These are phyloP conservation scores for Penicillium expansum DNA, from an alignment of 2,329 filamentous ascomycete genomes.

Conservation along the genomic window DNA sequence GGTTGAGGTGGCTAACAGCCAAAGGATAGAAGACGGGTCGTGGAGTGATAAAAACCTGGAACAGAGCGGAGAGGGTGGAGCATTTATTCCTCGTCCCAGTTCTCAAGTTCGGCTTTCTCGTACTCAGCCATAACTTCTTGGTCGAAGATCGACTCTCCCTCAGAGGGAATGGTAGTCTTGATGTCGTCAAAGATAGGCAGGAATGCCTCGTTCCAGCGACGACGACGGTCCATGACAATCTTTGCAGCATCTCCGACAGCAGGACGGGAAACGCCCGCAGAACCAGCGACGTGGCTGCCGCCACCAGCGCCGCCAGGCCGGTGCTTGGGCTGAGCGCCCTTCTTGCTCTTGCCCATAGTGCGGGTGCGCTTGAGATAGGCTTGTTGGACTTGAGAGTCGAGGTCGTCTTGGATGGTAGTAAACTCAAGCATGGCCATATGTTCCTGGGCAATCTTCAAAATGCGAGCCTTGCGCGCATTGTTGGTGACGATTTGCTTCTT, in stretches of 20 bases:
- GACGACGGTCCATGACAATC: constrained; percentile 85
- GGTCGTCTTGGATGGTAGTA: constrained; percentile 91
- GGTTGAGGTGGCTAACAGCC: not conserved
- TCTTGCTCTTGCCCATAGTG: constrained; percentile 90
- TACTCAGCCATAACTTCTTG: constrained; percentile 68
- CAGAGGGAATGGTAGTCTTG: constrained; percentile 68
- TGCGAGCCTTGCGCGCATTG: constrained; percentile 80
- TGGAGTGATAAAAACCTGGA: not conserved
- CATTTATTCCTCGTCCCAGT: constrained; percentile 74
- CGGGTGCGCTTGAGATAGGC: constrained; percentile 95
- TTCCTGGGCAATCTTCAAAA: constrained; percentile 84
- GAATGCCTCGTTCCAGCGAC: constrained; percentile 87
- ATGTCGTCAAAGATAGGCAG: constrained; percentile 87
- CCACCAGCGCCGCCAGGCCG: constrained; percentile 67
- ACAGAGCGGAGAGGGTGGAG: not conserved
- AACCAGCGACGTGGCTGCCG: constrained; percentile 56
- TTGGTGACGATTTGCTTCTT: constrained; percentile 83
- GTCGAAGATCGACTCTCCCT: constrained; percentile 71
- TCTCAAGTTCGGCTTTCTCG: constrained; percentile 72
- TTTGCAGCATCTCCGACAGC: constrained; percentile 85
- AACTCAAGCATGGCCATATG: constrained; percentile 97
- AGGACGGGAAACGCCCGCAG: constrained; percentile 48
- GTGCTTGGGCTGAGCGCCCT: constrained; percentile 65
- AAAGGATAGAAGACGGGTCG: not conserved
- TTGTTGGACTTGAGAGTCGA: constrained; percentile 90